Base-by-base conservation (phyloP, 2,329 filamentous ascomycete species). In the Pseudogymnoascus sp. region DNA sequence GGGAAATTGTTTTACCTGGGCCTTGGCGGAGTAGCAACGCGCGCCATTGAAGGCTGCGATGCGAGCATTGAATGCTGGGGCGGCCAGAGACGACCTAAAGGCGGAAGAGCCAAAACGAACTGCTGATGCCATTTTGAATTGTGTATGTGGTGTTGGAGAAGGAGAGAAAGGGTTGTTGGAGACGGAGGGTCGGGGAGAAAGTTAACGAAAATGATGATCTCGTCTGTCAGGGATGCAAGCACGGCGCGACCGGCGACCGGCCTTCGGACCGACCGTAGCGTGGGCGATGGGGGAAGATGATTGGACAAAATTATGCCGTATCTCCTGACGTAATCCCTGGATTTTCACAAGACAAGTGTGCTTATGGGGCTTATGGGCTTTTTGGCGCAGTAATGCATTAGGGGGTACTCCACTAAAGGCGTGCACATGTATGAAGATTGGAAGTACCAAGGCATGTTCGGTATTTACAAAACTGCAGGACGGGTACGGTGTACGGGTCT, bases 21-120 rank as follows among this genome's bases (percentile, higher is more conserved):
- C 85, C 85, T 97, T 97, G 69, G 91, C 87, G 66, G 92, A 96
- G 81, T 97, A 97, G 84, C 85, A 92, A 78, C 94, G 87, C 74
- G 89, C 79, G 74, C 89, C 87, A 79, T 87, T 91, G 82, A 92
- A 92, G 74, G 86, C 86, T 69, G 86, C 83, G 73, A 81, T 79
- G 74, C 86, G 86, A 74, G 86, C 82, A 75, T 83, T 82, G 73
- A 90, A 82, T 73, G 86, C 81, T 68, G 86, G 82, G 70, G 85
- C 79, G 74, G 83, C 79, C 73, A 90, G 78, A 63, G 88, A 86
- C 73, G 90, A 84, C 79, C 92, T 88, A 75, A 97, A 82, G 77
- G 90, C 86, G 76, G 89, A 84, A 73, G 88, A 86, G 79, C 88
- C 86, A 74, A 96, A 78, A 81, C 90, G 88, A 75, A 94, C 79